Evolutionary conservation across 2,329 filamentous ascomycete species (phyloP), one percentile per base, ranked within the genome.

Genomic region (Fusarium sp.): DNA sequence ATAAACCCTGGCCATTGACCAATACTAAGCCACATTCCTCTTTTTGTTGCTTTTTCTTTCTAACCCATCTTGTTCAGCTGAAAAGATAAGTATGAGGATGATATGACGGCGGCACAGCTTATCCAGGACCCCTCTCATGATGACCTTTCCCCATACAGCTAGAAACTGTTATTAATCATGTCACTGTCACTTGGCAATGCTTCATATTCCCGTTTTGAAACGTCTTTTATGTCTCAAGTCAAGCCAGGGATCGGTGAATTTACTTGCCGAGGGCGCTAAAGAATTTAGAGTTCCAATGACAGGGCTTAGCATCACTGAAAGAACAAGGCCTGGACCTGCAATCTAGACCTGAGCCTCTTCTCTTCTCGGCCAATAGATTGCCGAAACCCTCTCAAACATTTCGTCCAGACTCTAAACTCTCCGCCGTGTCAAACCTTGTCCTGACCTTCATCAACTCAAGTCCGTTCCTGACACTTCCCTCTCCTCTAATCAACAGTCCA

Each of bases 401-500:
- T 21, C 55, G 48, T 7, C 49, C 63, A 25, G 56, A 72, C 7
- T 54, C 59, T 32, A 74, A 42, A 30, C 66, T 73, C 56, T 74
- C 69, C 62, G 61, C 41, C 2, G 62, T 66, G 23, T 45, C 50
- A 14, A 50, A 28, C 30, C 59, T 56, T 37, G 56, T 66, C 40
- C 56, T 58, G 34, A 37, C 23, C 49, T 59, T 69, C 21, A 75
- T 46, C 55, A 75, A 43, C 59, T 73, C 67, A 2, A 76, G 34
- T 8, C 74, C 71, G n/a, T 75, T 76, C 47, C 50, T 70, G 14
- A 75, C 62, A 1, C 69, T 58, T 16, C 34, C 27, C 21, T 75
- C 71, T 0, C 73, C 74, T 20, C 72, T 66, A 4, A 75, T 60
- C 47, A 75, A n/a, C 48, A 75, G 21, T 2, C 74, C 74, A 56